Base-by-base conservation (phyloP, 192 early-diverging fungal species). In the Spizellomyces sp. region DNA sequence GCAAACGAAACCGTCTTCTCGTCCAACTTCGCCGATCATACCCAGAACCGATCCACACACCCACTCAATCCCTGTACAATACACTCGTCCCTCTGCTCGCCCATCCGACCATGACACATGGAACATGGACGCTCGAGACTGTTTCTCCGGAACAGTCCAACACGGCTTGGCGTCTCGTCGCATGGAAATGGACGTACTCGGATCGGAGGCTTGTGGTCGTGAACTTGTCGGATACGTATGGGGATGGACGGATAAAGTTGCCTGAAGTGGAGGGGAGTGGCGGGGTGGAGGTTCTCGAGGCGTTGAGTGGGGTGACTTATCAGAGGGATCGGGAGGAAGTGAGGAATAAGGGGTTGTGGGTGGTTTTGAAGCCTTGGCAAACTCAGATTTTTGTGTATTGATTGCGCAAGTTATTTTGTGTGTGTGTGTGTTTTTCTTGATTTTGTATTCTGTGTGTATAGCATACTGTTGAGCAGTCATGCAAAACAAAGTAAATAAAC, bases 21-120 rank as follows among this genome's bases (percentile, higher is more conserved):
- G 59, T 61, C 15, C 59, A 61, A 42, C 59, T 61, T 41, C 59
- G 59, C 42, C 59, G 59, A 15, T 61, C 17, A 4, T 14, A 14
- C 42, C 42, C 42, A 36, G 59, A 61, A 6, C 59, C 59, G 14
- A 41, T 42, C 15, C 14, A 61, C 22, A 8, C 17, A 5, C 21
- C 14, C 59, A 14, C 42, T 4, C 5, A 15, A 15, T 4, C 12
- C 50, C 17, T 61, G 14, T 61, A 61, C 59, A 14, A 41, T 41
- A 27, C 17, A 41, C 59, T 61, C 14, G 5, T 19, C 14, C 15
- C 15, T 15, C 15, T 41, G 5, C 17, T 61, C 59, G 59, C 59
- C 42, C 42, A 15, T 5, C 59, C 22, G 17, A 19, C 42, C 59
- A 36, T 61, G 21, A 15, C 15, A 6, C 21, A 61, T 5, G 59